These are phyloP conservation scores for Lactuca sativa DNA, from an alignment of 129 eudicot species.

Conservation along the genomic window DNA sequence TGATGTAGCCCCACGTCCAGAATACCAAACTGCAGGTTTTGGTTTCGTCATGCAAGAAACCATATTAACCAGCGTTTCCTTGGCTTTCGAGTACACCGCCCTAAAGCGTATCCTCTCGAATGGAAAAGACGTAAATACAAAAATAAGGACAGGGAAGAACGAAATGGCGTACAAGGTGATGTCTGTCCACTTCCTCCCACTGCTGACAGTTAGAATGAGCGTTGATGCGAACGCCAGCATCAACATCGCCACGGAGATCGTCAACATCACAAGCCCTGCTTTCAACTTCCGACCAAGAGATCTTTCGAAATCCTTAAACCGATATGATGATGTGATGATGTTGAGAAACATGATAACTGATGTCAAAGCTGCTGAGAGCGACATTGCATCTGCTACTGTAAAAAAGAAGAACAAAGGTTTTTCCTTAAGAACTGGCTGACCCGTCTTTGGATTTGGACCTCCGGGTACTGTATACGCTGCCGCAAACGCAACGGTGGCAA, in stretches of 20 bases:
- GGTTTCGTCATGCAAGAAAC: background rate
- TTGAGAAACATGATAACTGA: constrained; percentile 37
- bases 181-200: constrained; percentile 32
- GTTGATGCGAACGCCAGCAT: constrained; percentile 48
- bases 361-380: constrained; percentile 40
- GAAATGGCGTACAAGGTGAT: constrained; percentile 35
- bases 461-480: constrained; percentile 55
- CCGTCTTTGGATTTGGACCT: constrained; percentile 26
- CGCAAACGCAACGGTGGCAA: constrained; percentile 55
- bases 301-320: constrained; percentile 31
- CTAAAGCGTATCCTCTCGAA: background rate
- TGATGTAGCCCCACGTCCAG: constrained; percentile 5
- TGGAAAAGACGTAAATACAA: background rate
- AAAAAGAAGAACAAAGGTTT: constrained; percentile 33
- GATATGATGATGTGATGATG: constrained; percentile 36
- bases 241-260: constrained; percentile 35
- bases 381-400: constrained; percentile 31
- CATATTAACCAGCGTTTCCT: background rate
- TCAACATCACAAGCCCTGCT: constrained; percentile 28
- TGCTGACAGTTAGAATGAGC: constrained; percentile 30
- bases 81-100: background rate
- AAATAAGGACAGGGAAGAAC: constrained; percentile 36
- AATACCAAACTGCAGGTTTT: constrained; percentile 18
- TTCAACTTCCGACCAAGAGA: constrained; percentile 25
- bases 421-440: constrained; percentile 25